Conservation (phyloP, 257 asterid genomes). For the Penstemon barbatus region DNA sequence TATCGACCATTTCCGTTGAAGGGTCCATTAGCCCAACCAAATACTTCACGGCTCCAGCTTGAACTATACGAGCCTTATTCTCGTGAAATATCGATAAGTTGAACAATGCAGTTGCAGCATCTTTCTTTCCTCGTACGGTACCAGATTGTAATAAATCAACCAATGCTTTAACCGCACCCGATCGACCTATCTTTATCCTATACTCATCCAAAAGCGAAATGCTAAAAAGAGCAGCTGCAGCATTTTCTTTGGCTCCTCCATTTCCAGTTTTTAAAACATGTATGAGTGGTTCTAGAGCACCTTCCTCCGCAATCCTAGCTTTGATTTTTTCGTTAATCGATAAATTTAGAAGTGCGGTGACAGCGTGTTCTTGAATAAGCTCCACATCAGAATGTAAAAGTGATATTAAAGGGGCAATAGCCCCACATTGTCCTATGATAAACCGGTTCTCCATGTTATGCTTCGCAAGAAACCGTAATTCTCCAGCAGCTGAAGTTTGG, state of each 20-base stretch:
- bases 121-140: constrained; percentile 82
- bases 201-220: constrained; percentile 82
- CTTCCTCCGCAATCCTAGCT: constrained; percentile 66
- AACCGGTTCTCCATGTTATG: constrained; percentile 72
- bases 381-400: constrained; percentile 60
- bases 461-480: constrained; percentile 77
- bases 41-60: constrained; percentile 82
- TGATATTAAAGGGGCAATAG: constrained; percentile 65
- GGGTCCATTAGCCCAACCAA: constrained; percentile 74
- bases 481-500: constrained; percentile 77
- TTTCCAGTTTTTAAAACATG: constrained; percentile 78
- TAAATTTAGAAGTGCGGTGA: constrained; percentile 82
- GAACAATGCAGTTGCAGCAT: constrained; percentile 90
- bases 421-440: constrained; percentile 77
- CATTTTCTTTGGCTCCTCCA: constrained; percentile 74
- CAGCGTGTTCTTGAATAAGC: constrained; percentile 81
- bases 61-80: constrained; percentile 88
- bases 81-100: constrained; percentile 86
- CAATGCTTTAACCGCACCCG: constrained; percentile 79
- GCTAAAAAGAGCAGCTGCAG: constrained; percentile 94
- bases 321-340: constrained; percentile 70
- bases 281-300: constrained; percentile 82
- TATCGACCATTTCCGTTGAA: constrained; percentile 72
- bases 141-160: constrained; percentile 79
- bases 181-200: constrained; percentile 76